Evolutionary conservation across 805 yeast genomes (phyloP).

Genomic region (Candida vartiovaarae): DNA sequence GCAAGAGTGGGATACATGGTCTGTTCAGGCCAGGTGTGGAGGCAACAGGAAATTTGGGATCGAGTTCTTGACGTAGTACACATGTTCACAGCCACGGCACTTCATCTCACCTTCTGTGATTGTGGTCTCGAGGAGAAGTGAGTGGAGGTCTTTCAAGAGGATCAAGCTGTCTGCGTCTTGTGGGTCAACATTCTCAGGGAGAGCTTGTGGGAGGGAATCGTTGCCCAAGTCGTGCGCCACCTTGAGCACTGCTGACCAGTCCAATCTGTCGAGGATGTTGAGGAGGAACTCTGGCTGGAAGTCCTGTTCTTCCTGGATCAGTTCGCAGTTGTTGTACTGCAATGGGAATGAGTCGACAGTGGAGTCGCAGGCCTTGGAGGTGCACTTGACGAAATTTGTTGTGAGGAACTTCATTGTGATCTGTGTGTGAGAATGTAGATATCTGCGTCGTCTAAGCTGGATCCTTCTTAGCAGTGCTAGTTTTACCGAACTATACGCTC

Average conservation of each 20-base stretch:
- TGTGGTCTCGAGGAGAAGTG: conserved; percentile 75
- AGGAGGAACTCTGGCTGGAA: conserved; percentile 74
- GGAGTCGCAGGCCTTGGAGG: conserved; percentile 73
- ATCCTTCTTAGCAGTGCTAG: too few relatives aligned
- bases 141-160: conserved; percentile 69
- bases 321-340: conserved; percentile 56
- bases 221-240: conserved; percentile 72
- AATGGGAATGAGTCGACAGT: conserved; percentile 79
- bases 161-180: conserved; percentile 34
- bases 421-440: background rate
- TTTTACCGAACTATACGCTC: too few relatives aligned
- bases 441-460: too few relatives aligned
- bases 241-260: conserved; percentile 77
- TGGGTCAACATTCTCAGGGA: conserved; percentile 40
- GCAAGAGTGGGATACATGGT: too few relatives aligned
- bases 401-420: conserved; percentile 78
- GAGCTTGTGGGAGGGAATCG: conserved; percentile 46
- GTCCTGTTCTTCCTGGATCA: conserved; percentile 67
- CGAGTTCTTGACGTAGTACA: conserved; percentile 84
- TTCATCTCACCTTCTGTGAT: conserved; percentile 85
- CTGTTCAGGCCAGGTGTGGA: conserved; percentile 67
- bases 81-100: conserved; percentile 80
- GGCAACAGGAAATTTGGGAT: conserved; percentile 93
- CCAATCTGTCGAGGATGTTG: conserved; percentile 71
- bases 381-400: conserved; percentile 94